Evolutionary conservation across 2,329 filamentous ascomycete species (phyloP).

Genomic region (Trichoderma sp.): DNA sequence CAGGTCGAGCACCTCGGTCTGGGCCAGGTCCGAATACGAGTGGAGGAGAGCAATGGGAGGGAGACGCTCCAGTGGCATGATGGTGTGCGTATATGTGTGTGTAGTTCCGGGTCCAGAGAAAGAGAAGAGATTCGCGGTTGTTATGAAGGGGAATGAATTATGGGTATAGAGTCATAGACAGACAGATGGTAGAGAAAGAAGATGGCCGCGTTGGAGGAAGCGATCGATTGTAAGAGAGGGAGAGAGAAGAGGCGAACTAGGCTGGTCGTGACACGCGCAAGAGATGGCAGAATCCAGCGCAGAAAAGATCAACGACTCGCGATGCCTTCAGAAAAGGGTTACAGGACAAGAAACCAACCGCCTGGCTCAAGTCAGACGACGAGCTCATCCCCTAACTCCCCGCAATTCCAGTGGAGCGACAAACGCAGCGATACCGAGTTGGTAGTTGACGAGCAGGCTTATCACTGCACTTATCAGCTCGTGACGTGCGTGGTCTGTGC

Average conservation of each 20-base stretch:
- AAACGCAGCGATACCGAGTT: conserved; percentile 28
- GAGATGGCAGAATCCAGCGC: neutral
- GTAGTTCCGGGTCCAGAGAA: neutral
- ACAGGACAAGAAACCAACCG: neutral
- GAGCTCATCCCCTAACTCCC: conserved; percentile 14
- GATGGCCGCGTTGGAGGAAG: neutral
- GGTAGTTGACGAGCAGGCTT: conserved; percentile 1
- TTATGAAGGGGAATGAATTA: neutral
- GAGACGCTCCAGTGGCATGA: conserved; percentile 37
- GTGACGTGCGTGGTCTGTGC: conserved; percentile 19
- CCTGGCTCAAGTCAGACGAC: neutral
- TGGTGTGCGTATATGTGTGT: neutral
- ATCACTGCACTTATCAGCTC: conserved; percentile 16
- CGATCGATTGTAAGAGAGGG: neutral
- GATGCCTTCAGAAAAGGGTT: neutral
- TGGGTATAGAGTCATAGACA: neutral
- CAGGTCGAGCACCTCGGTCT: conserved; percentile 63
- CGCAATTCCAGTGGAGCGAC: conserved; percentile 24
- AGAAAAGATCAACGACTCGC: neutral
- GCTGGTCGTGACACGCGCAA: neutral
- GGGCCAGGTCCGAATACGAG: conserved; percentile 51
- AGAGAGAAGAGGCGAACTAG: neutral
- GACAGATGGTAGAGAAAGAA: neutral
- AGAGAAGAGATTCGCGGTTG: neutral
- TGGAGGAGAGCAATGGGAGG: conserved; percentile 58